Evolutionary conservation across 2,329 filamentous ascomycete genomes (phyloP), one percentile per base, ranked within the genome.

Genomic region (Thyridium curvatum): DNA sequence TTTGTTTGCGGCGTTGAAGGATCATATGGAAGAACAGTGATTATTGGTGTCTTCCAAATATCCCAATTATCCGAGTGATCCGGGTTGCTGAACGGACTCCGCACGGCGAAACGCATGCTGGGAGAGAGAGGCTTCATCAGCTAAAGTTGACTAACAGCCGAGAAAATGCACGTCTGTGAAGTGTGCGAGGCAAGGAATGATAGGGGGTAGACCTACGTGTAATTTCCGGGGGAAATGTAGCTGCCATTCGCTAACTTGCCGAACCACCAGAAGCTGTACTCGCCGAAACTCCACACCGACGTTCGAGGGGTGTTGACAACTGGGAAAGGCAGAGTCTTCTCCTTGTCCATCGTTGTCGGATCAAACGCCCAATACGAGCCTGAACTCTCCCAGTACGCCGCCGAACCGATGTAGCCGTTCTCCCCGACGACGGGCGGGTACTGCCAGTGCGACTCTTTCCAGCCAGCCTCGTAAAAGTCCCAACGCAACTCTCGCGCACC

Each of bases 201-300:
- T 26, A 10, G 21, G 10, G 21, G 6, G 6, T 26, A 10, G 10
- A 26, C 21, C 6, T 26, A 26, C 21, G 21, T 26, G 54, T 64
- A 42, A 52, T 48, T 31, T 54, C 57, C n/a, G 56, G 59, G 29
- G 56, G 51, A 21, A 56, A 51, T 34, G 47, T 48, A 44, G 57
- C 66, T 29, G 51, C 61, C 45, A 37, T 49, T 47, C 34, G 39
- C 45, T 15, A 49, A 37, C 4, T 41, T 40, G 15, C 46, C 46
- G 2, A 47, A 36, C 45, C 46, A 49, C 45, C 42, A 43, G 15
- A 37, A 49, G 17, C 21, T 26, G 21, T 26, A 26, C 21, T 26
- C 21, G 21, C 21, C 21, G 10, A 26, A 26, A 26, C 21, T 26
- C 21, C 21, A 26, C 21, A 26, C 21, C 21, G 21, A 26, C 10